These are phyloP conservation scores for Fusarium chaquense DNA, from an alignment of 2,329 filamentous ascomycete species.

Conservation along the genomic window DNA sequence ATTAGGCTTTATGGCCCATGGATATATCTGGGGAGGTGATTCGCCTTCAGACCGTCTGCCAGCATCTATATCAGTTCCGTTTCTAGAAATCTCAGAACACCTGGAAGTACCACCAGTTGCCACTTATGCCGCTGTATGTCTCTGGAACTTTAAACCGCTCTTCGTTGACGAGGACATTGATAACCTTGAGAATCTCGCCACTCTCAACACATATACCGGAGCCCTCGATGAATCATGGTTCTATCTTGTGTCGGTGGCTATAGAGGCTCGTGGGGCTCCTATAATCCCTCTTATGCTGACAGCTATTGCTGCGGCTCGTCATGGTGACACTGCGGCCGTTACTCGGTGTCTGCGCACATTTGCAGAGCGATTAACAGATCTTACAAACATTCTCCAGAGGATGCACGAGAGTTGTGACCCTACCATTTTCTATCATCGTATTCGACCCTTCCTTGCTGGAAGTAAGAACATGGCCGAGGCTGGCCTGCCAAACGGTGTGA, in stretches of 20 bases:
- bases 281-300: constrained; percentile 89
- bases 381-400: constrained; percentile 80
- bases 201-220: constrained; percentile 90
- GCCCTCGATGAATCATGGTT: constrained; percentile 99
- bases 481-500: constrained; percentile 85
- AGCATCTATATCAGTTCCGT: constrained; percentile 83
- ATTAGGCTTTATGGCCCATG: constrained; percentile 90
- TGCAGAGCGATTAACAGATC: constrained; percentile 88
- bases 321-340: constrained; percentile 76
- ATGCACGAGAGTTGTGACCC: constrained; percentile 98
- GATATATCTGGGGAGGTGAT: constrained; percentile 96
- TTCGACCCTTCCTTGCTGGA: constrained; percentile 94
- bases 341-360: constrained; percentile 82
- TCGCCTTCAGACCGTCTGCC: constrained; percentile 83
- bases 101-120: constrained; percentile 93
- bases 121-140: constrained; percentile 89
- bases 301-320: constrained; percentile 83
- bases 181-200: constrained; percentile 87
- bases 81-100: constrained; percentile 79
- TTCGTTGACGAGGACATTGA: constrained; percentile 86
- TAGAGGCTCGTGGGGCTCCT: constrained; percentile 90
- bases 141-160: constrained; percentile 98
- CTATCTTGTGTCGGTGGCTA: constrained; percentile 93
- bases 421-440: constrained; percentile 93
- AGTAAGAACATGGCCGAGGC: constrained; percentile 98